Conservation (phyloP, 2,329 filamentous ascomycete genomes). For the Botrytis pseudocinerea region DNA sequence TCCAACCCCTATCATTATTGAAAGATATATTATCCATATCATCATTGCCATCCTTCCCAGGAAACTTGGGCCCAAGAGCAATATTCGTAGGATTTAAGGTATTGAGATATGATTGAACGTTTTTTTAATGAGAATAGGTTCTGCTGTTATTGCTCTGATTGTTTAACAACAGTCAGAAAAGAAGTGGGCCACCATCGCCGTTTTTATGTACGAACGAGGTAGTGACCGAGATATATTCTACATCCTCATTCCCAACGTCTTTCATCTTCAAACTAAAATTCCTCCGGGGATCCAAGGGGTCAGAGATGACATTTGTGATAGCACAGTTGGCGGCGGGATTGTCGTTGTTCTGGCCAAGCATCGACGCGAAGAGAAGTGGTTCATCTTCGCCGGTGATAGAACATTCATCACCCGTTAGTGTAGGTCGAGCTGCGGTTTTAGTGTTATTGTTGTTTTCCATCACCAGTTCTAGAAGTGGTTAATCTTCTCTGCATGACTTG, state of each 20-base stretch:
- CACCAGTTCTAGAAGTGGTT: not conserved
- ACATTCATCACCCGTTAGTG: not conserved
- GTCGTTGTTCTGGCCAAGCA: not conserved
- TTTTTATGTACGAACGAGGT: not conserved
- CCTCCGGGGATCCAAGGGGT: not conserved
- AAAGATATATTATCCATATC: too few relatives aligned
- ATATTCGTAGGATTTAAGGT: too few relatives aligned
- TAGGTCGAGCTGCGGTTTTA: not conserved
- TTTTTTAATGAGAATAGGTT: too few relatives aligned
- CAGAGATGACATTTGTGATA: not conserved
- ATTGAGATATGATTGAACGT: too few relatives aligned
- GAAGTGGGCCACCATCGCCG: not conserved
- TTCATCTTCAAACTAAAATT: too few relatives aligned
- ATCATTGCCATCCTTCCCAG: too few relatives aligned
- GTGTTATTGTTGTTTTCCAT: not conserved
- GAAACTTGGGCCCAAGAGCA: too few relatives aligned
- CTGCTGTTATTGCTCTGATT: too few relatives aligned
- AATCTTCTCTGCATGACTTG: not conserved
- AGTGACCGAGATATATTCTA: not conserved
- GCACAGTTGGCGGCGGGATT: not conserved
- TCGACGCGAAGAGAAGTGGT: not conserved
- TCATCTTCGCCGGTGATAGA: not conserved
- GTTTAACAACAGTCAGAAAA: too few relatives aligned
- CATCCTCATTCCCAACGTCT: not conserved
- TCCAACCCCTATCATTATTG: too few relatives aligned